A percentile compares a stretch with the other conserved stretches of the same genome.
These are phyloP conservation scores for Saccharomycopsis fibuligera DNA, from an alignment of 805 yeast species.

Conservation along the genomic window DNA sequence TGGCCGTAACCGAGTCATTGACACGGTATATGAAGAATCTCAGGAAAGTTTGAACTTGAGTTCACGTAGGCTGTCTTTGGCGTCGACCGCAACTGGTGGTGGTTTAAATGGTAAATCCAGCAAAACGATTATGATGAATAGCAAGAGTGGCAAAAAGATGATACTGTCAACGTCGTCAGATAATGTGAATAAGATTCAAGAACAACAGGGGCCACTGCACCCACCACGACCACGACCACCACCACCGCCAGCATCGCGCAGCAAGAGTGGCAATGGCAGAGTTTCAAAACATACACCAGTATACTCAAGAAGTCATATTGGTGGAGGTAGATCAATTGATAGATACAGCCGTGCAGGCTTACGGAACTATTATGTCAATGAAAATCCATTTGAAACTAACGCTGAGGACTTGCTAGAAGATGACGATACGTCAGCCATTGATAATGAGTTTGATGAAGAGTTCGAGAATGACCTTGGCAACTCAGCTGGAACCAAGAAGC, in stretches of 20 bases:
- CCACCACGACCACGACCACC: too few species aligned
- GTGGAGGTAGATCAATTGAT: slow-evolving; percentile 5
- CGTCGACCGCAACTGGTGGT: not conserved
- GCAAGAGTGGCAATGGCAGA: not conserved
- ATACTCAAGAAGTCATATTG: not conserved
- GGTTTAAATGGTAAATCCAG: not conserved
- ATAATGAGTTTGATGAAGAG: slow-evolving; percentile 1
- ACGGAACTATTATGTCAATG: slow-evolving; percentile 15
- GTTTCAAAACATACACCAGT: not conserved
- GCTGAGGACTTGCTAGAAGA: not conserved
- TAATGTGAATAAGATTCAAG: too few species aligned
- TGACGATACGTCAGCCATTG: not conserved
- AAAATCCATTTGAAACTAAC: slow-evolving; percentile 9
- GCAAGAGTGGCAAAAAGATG: not conserved
- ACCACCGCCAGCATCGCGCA: too few species aligned
- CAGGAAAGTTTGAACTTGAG: slow-evolving; percentile 4
- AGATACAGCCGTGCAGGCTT: slow-evolving; percentile 14
- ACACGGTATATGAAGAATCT: slow-evolving; percentile 22
- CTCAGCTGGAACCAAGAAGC: too few species aligned
- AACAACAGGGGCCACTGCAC: too few species aligned
- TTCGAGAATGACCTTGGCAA: too few species aligned
- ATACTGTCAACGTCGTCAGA: too few species aligned
- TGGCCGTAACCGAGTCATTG: slow-evolving; percentile 18
- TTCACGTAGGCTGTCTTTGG: too few species aligned
- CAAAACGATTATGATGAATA: not conserved